A percentile compares a stretch with the other conserved stretches of the same genome.
phyloP scores from a whole-genome alignment of 129 eudicot species.

The Smallanthus sonchifolius region DNA sequence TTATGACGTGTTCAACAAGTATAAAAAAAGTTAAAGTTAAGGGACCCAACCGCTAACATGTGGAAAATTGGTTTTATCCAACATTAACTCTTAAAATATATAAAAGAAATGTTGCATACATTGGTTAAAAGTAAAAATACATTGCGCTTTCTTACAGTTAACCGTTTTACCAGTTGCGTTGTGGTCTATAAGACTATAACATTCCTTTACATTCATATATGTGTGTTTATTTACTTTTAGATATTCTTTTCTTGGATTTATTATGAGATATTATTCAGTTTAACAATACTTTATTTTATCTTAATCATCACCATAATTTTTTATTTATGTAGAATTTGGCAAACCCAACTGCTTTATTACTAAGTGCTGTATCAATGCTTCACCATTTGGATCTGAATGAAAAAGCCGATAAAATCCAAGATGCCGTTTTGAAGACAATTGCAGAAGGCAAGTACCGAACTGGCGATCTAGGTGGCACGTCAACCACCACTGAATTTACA shows the following conservation, averaged over 20 bases:
- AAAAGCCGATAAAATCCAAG: constrained; percentile 80
- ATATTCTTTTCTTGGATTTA: background rate
- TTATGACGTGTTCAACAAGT: background rate
- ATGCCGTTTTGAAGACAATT: constrained; percentile 74
- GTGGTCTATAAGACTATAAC: background rate
- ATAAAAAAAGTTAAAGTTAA: background rate
- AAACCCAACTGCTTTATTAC: constrained; percentile 90
- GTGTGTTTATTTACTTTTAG: background rate
- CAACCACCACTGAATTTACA: constrained; percentile 85
- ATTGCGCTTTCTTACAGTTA: background rate
- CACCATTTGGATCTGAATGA: constrained; percentile 81
- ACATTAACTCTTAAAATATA: background rate
- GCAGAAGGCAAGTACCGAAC: constrained; percentile 96
- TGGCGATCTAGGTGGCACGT: constrained; percentile 83
- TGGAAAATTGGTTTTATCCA: background rate
- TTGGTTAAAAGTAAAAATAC: background rate
- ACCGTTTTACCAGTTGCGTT: background rate
- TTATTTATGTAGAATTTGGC: constrained; percentile 69
- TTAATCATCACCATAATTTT: background rate
- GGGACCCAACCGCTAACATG: background rate
- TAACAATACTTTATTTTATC: background rate
- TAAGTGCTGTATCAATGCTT: constrained; percentile 90
- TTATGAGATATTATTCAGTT: background rate
- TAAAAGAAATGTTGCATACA: background rate
- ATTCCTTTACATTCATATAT: background rate